phyloP scores from a whole-genome alignment of 1,284 basidiomycete species.

The Rhizoctonia solani region DNA sequence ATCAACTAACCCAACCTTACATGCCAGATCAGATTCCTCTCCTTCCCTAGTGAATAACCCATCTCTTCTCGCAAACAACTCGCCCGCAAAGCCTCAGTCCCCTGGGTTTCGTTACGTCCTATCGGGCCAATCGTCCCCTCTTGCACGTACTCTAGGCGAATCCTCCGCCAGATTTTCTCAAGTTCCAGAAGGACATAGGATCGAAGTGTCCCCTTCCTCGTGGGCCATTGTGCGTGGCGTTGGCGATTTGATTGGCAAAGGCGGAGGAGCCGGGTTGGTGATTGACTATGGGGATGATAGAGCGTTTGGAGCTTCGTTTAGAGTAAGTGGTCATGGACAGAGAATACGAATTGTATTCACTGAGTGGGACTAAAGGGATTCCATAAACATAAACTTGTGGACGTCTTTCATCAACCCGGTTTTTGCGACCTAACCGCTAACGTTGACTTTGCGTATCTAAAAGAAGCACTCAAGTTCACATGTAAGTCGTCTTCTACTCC shows the following conservation, averaged over 20 bases:
- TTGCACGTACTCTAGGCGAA: slow-evolving; percentile 66
- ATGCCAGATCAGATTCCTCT: too few species aligned
- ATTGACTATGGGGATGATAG: slow-evolving; percentile 88
- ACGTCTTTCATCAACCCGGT: slow-evolving; percentile 85
- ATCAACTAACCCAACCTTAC: too few species aligned
- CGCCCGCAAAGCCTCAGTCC: slow-evolving; percentile 9
- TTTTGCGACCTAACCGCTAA: slow-evolving; percentile 92
- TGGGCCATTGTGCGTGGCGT: slow-evolving; percentile 69
- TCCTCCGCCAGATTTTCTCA: slow-evolving; percentile 71
- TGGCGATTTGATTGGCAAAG: slow-evolving; percentile 59
- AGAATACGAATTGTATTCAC: background rate
- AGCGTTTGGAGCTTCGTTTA: slow-evolving; percentile 74
- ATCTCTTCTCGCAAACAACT: slow-evolving; percentile 3
- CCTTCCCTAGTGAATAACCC: background rate
- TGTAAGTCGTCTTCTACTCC: slow-evolving; percentile 59
- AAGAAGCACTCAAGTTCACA: slow-evolving; percentile 69
- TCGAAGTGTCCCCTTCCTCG: slow-evolving; percentile 78
- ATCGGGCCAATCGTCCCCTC: slow-evolving; percentile 63
- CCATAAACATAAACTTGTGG: slow-evolving; percentile 82
- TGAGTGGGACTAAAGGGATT: slow-evolving; percentile 84
- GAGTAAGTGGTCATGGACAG: slow-evolving; percentile 53
- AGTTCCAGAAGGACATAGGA: slow-evolving; percentile 66
- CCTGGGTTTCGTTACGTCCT: slow-evolving; percentile 68
- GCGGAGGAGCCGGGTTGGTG: slow-evolving; percentile 72
- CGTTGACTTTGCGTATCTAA: slow-evolving; percentile 91